Percentiles rank a stretch among this genome's conserved stretches.
Evolutionary conservation across 192 early-diverging fungal genomes (phyloP).

Genomic region (Mortierella claussenii): DNA sequence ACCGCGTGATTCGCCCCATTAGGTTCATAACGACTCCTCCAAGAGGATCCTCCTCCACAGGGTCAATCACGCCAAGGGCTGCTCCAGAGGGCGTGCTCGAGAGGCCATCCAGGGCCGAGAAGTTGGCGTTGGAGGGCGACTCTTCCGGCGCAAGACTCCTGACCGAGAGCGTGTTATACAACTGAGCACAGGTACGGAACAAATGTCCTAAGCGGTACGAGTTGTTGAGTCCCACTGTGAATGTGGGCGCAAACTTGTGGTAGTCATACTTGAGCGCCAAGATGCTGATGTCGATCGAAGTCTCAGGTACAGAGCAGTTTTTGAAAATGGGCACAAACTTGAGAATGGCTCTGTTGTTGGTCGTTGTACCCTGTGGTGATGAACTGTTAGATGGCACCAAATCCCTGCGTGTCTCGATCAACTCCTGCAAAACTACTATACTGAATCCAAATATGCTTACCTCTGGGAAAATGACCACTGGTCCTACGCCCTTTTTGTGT

Average conservation of each 20-base stretch:
- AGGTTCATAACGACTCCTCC: constrained; percentile 66
- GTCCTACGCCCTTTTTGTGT: constrained; percentile 57
- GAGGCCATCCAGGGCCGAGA: constrained; percentile 32
- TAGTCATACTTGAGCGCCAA: constrained; percentile 75
- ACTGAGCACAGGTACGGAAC: constrained; percentile 51
- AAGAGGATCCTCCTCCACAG: constrained; percentile 59
- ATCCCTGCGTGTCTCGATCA: no score
- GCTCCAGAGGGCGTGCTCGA: constrained; percentile 21
- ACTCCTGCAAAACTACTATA: no score
- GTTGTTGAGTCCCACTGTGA: constrained; percentile 66
- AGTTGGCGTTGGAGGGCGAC: constrained; percentile 54
- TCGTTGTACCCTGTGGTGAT: constrained; percentile 79
- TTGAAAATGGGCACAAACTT: constrained; percentile 81
- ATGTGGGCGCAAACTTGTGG: constrained; percentile 70
- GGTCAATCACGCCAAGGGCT: constrained; percentile 31
- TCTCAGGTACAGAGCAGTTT: constrained; percentile 64
- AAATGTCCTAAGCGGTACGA: constrained; percentile 18
- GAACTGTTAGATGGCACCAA: no score
- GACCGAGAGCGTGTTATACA: constrained; percentile 62
- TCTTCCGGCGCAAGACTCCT: constrained; percentile 60
- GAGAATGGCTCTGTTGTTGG: constrained; percentile 87
- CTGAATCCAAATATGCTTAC: no score
- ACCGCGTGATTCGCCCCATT: constrained; percentile 70
- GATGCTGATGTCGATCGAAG: constrained; percentile 66
- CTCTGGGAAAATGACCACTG: constrained; percentile 77